Evolutionary conservation across 345 rosid species (phyloP).

Genomic region (Excoecaria agallocha): DNA sequence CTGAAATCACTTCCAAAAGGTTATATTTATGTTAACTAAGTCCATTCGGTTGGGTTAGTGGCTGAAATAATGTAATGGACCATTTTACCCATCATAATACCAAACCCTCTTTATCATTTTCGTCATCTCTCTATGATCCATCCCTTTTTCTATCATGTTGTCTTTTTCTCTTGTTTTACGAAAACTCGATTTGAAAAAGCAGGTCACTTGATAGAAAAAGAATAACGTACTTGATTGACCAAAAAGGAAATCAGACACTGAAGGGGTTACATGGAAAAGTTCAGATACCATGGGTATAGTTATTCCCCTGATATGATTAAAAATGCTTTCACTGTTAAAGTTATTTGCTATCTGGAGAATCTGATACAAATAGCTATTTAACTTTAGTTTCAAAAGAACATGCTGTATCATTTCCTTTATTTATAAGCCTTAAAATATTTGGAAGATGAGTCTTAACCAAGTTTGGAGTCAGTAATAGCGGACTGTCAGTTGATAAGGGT

Average conservation of each 20-base stretch:
- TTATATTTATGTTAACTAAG: background rate
- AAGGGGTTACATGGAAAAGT: background rate
- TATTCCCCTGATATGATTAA: background rate
- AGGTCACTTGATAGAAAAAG: background rate
- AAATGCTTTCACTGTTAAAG: background rate
- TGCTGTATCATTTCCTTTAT: background rate
- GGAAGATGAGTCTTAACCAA: background rate
- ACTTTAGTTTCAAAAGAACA: background rate
- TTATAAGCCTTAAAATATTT: background rate
- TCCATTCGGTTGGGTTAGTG: background rate
- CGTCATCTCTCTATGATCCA: background rate
- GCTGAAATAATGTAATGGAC: too few species aligned
- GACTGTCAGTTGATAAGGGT: background rate
- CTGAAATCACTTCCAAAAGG: background rate
- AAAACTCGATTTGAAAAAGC: background rate
- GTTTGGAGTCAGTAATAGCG: background rate
- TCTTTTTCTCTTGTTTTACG: too few species aligned
- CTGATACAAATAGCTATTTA: background rate
- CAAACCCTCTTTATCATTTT: background rate
- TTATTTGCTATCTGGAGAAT: background rate
- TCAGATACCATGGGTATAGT: too few species aligned
- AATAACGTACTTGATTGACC: too few species aligned
- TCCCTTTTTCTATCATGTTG: background rate
- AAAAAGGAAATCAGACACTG: background rate
- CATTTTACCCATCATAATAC: background rate